Conservation (phyloP, 1,139 yeast genomes). For the Blastobotrys elegans region DNA sequence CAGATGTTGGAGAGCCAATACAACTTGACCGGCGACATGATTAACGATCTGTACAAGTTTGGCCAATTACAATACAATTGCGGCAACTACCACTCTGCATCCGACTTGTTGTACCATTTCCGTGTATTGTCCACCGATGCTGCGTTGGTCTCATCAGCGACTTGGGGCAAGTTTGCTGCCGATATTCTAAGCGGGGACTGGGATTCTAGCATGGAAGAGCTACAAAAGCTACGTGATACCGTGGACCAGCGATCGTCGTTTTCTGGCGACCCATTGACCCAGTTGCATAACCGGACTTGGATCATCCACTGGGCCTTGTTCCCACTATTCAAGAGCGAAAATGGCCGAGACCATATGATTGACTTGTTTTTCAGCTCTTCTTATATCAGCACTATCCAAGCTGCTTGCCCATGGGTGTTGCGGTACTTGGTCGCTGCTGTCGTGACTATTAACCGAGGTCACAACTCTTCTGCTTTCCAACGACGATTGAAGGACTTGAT, state of each 20-base stretch:
- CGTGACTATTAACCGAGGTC: conserved; percentile 38
- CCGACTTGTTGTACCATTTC: conserved; percentile 52
- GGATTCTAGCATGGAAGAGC: conserved; percentile 48
- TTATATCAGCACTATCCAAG: conserved; percentile 58
- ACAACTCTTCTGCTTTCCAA: conserved; percentile 37
- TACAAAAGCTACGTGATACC: conserved; percentile 49
- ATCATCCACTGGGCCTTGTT: conserved; percentile 61
- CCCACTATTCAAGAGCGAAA: conserved; percentile 45
- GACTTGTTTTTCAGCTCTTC: conserved; percentile 55
- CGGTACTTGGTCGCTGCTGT: conserved; percentile 59
- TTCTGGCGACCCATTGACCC: conserved; percentile 48
- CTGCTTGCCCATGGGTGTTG: conserved; percentile 61
- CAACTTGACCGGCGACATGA: conserved; percentile 45
- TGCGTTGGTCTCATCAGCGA: conserved; percentile 47
- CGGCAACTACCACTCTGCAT: conserved; percentile 54
- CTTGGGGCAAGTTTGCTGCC: conserved; percentile 61
- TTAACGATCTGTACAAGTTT: conserved; percentile 47
- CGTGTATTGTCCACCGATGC: conserved; percentile 49
- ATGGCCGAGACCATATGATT: conserved; percentile 45
- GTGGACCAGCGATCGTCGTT: conserved; percentile 45
- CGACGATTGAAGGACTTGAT: conserved; percentile 53
- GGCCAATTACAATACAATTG: conserved; percentile 57
- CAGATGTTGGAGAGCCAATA: conserved; percentile 42
- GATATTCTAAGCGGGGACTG: conserved; percentile 50
- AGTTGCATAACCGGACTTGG: conserved; percentile 60